phyloP scores from a whole-genome alignment of 1,284 basidiomycete genomes.

The Naganishia albida region DNA sequence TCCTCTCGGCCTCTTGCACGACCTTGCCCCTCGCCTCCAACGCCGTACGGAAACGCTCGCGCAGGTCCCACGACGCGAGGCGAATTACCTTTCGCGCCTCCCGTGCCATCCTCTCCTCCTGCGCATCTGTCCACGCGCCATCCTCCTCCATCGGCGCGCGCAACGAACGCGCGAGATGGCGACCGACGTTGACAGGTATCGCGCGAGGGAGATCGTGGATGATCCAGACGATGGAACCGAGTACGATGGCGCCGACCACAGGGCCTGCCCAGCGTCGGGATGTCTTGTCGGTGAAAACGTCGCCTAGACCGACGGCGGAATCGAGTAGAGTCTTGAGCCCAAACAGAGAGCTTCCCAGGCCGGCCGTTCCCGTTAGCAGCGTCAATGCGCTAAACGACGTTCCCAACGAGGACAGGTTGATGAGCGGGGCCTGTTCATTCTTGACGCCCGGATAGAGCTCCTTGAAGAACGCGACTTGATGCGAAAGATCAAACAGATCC shows the following conservation, averaged over 20 bases:
- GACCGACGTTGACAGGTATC: conserved; percentile 88
- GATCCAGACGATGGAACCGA: conserved; percentile 79
- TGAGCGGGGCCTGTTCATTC: conserved; percentile 63
- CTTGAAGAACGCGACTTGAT: conserved; percentile 63
- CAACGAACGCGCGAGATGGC: conserved; percentile 63
- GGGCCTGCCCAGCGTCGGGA: conserved; percentile 86
- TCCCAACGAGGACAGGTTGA: conserved; percentile 73
- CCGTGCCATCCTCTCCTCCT: conserved; percentile 71
- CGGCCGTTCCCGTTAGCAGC: conserved; percentile 75
- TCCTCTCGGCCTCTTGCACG: conserved; percentile 74
- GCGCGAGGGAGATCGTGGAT: conserved; percentile 85
- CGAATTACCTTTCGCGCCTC: conserved; percentile 95
- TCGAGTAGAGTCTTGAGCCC: conserved; percentile 78
- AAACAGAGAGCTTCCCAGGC: conserved; percentile 48
- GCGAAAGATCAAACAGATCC: conserved; percentile 86
- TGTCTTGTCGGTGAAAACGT: conserved; percentile 79
- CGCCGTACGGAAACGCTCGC: conserved; percentile 76
- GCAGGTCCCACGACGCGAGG: conserved; percentile 87
- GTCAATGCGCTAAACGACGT: conserved; percentile 72
- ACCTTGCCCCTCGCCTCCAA: conserved; percentile 76
- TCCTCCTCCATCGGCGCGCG: conserved; percentile 43
- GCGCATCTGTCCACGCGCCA: conserved; percentile 57
- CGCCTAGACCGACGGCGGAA: conserved; percentile 68
- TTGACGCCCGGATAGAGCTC: conserved; percentile 58
- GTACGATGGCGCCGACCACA: conserved; percentile 70